Base-by-base conservation (phyloP, 2,329 filamentous ascomycete species). In the Ceratocystis ficicola region DNA sequence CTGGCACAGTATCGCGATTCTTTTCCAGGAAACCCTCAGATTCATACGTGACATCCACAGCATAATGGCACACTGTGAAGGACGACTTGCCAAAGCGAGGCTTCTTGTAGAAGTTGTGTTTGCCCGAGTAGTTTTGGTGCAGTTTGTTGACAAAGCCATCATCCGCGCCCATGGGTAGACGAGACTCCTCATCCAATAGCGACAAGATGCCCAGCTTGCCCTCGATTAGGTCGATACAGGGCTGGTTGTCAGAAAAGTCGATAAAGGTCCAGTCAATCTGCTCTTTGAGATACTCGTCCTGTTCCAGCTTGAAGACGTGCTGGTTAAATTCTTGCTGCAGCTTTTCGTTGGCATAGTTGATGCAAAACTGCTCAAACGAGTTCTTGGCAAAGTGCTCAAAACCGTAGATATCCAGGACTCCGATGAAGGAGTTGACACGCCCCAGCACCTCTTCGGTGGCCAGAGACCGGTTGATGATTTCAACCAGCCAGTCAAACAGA, bases 371-470 rank as follows among this genome's bases (percentile, higher is more conserved):
- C 75, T 99, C 94, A 72, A 99, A 99, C 0, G 94, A 99, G 79
- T 99, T 99, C 81, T 96, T 97, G 69, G 94, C 93, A 73, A 99
- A 99, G 77, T 97, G 94, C 76, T 99, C 94, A 73, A 99, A 99
- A 69, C 93, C 93, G 76, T 97, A 97, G 71, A 99, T 99, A 89
- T 99, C 94, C 69, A 99, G 83, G 61, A 99, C 94, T 75, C 94
- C 94, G 72, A 99, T 99, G 76, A 99, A 99, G 1, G 90, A 93
- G 65, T 80, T 83, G 66, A 95, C 90, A 50, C 89, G 85, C 71
- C 82, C 86, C 64, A 97, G 76, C 46, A 97, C 90, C 69, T 93
- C 87, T 57, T 96, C 88, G 0, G 91, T 91, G 12, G 94, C 94
- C 71, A 99, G 80, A 73, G 91, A 92, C 71, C 81, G 81, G 78